A percentile compares a stretch with the other conserved stretches of the same genome.
Evolutionary conservation across 2,329 filamentous ascomycete species (phyloP).

Genomic region (Ceratocystis colombiana): DNA sequence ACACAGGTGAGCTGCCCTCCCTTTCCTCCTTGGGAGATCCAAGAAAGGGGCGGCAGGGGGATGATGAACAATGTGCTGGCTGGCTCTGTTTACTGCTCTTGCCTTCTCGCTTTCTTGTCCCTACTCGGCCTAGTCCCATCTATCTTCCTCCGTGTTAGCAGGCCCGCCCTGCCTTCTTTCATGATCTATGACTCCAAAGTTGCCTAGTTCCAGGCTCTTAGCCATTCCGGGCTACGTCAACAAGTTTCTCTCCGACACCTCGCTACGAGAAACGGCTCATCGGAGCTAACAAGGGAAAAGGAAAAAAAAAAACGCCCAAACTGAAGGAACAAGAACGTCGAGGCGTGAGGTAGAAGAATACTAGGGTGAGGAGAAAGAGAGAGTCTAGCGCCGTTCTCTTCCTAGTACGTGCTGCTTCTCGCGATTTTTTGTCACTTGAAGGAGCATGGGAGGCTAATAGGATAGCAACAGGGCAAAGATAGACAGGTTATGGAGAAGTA

Average conservation of each 20-base stretch:
- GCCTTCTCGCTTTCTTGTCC: neutral
- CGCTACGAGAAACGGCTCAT: constrained; percentile 3
- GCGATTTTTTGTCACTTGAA: neutral
- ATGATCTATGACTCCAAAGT: too few species aligned
- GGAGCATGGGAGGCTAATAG: too few species aligned
- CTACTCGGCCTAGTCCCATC: neutral
- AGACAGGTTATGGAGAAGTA: too few species aligned
- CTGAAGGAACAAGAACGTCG: too few species aligned
- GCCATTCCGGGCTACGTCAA: neutral
- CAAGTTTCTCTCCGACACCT: neutral
- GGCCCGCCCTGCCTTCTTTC: too few species aligned
- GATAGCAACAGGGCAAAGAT: too few species aligned
- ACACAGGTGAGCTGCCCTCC: neutral
- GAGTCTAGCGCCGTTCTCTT: neutral
- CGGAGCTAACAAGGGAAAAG: neutral
- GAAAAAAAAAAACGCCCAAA: neutral
- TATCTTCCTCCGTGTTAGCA: too few species aligned
- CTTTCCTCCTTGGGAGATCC: neutral
- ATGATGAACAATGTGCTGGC: too few species aligned
- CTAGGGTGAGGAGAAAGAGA: neutral
- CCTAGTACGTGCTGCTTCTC: neutral
- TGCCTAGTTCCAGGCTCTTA: neutral
- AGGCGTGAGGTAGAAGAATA: too few species aligned
- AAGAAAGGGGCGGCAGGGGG: neutral
- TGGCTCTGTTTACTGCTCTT: neutral